These are phyloP conservation scores for Lophiotrema nucula DNA, from an alignment of 495 filamentous ascomycete genomes.

Conservation along the genomic window DNA sequence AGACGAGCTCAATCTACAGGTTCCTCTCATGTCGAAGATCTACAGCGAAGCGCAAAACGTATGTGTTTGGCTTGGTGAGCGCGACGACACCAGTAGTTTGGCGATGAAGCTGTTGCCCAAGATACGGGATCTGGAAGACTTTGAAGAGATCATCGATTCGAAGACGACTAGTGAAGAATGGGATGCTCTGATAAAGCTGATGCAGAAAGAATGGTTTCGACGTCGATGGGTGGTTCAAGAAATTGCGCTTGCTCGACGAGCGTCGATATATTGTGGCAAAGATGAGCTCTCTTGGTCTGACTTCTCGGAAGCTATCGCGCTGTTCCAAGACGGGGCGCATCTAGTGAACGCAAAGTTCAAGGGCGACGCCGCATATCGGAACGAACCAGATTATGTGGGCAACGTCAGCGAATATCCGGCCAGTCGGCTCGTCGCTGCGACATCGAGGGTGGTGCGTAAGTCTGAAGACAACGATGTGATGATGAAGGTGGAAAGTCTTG, in stretches of 20 bases:
- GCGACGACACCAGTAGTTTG: neutral
- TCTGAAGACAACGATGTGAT: neutral
- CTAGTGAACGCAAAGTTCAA: neutral
- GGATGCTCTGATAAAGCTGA: neutral
- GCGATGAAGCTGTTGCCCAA: neutral
- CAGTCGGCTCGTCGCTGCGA: neutral
- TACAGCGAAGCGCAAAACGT: neutral
- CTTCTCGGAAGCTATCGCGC: slow-evolving; percentile 1
- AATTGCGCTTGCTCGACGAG: neutral
- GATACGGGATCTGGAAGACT: neutral
- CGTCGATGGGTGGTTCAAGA: slow-evolving; percentile 6
- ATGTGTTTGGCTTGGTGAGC: slow-evolving; percentile 1
- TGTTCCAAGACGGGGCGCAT: slow-evolving; percentile 1
- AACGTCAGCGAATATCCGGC: neutral
- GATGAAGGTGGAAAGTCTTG: neutral
- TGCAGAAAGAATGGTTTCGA: slow-evolving; percentile 2
- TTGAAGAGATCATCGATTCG: neutral
- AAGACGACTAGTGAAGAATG: neutral
- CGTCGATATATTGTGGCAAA: neutral
- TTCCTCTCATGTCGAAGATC: slow-evolving; percentile 6
- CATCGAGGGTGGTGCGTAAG: neutral
- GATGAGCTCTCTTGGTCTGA: neutral
- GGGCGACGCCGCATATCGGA: neutral
- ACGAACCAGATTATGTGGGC: neutral
- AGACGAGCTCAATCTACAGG: slow-evolving; percentile 1